Evolutionary conservation across 2,329 filamentous ascomycete species (phyloP).

Genomic region (Alternaria sp.): DNA sequence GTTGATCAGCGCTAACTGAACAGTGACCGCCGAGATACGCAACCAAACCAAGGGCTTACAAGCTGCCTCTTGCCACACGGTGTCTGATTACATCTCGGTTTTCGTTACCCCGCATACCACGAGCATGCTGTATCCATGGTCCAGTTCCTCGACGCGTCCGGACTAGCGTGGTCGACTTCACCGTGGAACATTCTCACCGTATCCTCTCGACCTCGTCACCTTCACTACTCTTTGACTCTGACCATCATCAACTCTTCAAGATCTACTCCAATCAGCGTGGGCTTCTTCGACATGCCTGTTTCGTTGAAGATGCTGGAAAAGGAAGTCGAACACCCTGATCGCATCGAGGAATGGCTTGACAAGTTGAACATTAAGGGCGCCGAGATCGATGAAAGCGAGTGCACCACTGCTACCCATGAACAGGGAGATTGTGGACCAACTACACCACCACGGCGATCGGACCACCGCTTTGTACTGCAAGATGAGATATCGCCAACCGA

Average conservation of each 20-base stretch:
- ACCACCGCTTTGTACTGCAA: not conserved
- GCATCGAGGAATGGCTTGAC: slow-evolving; percentile 8
- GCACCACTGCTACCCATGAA: not conserved
- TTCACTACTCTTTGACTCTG: not conserved
- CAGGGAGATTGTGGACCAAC: not conserved
- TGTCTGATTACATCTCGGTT: not conserved
- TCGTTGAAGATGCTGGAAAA: not conserved
- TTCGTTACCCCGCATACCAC: not conserved
- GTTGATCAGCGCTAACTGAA: not conserved
- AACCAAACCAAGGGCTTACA: not conserved
- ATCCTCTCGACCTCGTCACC: not conserved
- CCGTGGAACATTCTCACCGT: not conserved
- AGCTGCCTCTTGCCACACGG: not conserved
- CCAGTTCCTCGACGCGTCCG: not conserved
- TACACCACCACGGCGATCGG: not conserved
- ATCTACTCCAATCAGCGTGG: not conserved
- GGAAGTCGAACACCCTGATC: not conserved
- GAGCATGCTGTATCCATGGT: not conserved
- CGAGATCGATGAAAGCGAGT: not conserved
- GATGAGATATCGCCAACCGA: slow-evolving; percentile 32
- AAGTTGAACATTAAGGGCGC: not conserved
- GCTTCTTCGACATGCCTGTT: not conserved
- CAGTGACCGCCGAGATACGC: not conserved
- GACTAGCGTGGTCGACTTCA: slow-evolving; percentile 11
- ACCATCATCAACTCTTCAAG: not conserved